Conservation (phyloP, 169 alveolate species). For the Plasmodium blacklocki region DNA sequence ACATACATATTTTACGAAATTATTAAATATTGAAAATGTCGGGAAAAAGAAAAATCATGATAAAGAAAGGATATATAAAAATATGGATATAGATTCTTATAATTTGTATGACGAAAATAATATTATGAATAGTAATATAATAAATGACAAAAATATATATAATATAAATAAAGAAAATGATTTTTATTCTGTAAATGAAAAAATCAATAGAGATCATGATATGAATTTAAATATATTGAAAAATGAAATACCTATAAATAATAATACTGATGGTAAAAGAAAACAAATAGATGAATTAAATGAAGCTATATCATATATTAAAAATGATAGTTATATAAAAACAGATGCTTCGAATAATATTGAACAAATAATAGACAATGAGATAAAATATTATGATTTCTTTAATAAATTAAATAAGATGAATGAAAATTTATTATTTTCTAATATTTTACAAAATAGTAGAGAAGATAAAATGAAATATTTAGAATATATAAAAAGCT, state of each 20-base stretch:
- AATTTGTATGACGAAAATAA: background rate
- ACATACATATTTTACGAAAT: conserved; percentile 50
- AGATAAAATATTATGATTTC: conserved; percentile 39
- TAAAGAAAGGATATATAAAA: background rate
- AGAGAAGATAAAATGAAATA: conserved; percentile 54
- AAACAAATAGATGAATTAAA: background rate
- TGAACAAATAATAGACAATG: conserved; percentile 42
- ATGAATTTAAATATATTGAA: too few species aligned
- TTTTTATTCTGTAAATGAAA: background rate
- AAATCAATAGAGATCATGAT: too few species aligned
- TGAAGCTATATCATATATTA: background rate
- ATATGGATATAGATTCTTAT: background rate
- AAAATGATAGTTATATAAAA: background rate
- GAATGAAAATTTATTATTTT: conserved; percentile 39
- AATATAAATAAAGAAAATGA: background rate
- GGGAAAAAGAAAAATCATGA: background rate
- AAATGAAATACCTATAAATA: too few species aligned
- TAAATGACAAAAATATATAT: background rate
- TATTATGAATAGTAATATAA: background rate
- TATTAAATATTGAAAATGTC: conserved; percentile 28
- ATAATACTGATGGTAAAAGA: background rate
- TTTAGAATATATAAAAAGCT: conserved; percentile 16
- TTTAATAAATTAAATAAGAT: conserved; percentile 42
- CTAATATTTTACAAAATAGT: conserved; percentile 8
- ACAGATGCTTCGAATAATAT: conserved; percentile 29